These are phyloP conservation scores for Alternaria brassicae DNA, from an alignment of 2,329 filamentous ascomycete species.

Conservation along the genomic window DNA sequence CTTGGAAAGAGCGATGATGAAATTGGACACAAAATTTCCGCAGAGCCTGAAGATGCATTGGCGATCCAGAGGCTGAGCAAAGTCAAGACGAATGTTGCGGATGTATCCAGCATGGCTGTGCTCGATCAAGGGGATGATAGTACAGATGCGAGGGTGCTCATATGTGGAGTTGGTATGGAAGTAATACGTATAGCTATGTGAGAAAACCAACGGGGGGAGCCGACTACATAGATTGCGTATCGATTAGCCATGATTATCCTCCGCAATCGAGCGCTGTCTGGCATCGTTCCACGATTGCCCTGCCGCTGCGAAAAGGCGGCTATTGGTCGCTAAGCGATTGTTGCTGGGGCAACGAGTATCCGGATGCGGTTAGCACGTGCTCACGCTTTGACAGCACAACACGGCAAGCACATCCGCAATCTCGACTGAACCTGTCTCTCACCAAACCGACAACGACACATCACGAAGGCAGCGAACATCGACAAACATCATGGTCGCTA, in stretches of 20 bases:
- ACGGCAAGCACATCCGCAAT: constrained; percentile 23
- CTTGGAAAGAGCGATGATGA: neutral
- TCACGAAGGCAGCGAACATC: constrained; percentile 23
- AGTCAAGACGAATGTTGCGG: constrained; percentile 60
- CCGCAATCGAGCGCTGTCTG: neutral
- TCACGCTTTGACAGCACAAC: constrained; percentile 37
- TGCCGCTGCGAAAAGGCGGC: neutral
- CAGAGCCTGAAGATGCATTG: constrained; percentile 23
- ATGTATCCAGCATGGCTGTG: constrained; percentile 61
- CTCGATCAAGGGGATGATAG: constrained; percentile 25
- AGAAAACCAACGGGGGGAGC: neutral
- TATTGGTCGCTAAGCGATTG: constrained; percentile 4
- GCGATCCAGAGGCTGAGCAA: constrained; percentile 42
- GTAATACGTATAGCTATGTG: constrained; percentile 29
- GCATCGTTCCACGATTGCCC: constrained; percentile 1
- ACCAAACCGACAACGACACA: constrained; percentile 12
- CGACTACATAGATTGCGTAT: neutral
- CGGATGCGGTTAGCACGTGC: constrained; percentile 16
- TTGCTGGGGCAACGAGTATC: constrained; percentile 24
- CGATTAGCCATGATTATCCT: neutral
- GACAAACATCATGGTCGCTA: constrained; percentile 40
- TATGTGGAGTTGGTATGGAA: constrained; percentile 49
- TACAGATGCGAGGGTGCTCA: constrained; percentile 26
- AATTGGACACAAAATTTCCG: neutral
- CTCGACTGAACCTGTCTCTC: constrained; percentile 20